Conservation (phyloP, 257 asterid genomes). For the Jaltomata sinuosa region DNA sequence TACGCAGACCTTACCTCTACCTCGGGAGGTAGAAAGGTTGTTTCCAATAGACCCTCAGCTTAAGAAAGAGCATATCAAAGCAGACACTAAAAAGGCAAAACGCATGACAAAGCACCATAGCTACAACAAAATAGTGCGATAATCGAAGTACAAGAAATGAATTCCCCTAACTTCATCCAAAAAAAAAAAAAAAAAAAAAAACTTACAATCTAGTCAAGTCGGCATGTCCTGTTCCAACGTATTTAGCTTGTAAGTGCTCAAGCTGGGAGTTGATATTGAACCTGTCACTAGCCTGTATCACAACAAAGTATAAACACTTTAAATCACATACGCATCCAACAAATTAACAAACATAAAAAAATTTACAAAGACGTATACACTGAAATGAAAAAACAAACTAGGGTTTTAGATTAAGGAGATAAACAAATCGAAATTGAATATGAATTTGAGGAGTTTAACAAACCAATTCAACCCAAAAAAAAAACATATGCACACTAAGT, state of each 20-base stretch:
- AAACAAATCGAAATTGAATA: neutral
- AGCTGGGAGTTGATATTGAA: conserved; percentile 95
- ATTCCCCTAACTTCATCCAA: too few relatives aligned
- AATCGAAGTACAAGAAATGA: too few relatives aligned
- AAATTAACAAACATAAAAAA: neutral
- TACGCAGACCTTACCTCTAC: too few relatives aligned
- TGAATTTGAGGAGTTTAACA: neutral
- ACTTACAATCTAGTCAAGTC: conserved; percentile 88
- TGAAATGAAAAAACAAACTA: neutral
- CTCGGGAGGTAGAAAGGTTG: too few relatives aligned
- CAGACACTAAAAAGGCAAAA: too few relatives aligned
- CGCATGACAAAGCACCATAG: too few relatives aligned
- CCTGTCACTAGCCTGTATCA: conserved; percentile 89
- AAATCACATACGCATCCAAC: neutral
- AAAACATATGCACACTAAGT: too few relatives aligned
- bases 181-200: neutral
- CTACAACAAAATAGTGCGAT: too few relatives aligned
- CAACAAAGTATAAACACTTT: neutral
- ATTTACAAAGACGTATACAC: neutral
- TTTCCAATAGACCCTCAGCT: too few relatives aligned
- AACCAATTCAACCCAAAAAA: neutral
- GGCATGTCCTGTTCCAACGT: conserved; percentile 99
- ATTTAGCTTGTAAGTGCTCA: conserved; percentile 92
- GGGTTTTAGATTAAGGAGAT: neutral
- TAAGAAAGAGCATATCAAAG: too few relatives aligned